These are phyloP conservation scores for Pseudomonodictys pantanalensis DNA, from an alignment of 495 filamentous ascomycete genomes.

Conservation along the genomic window DNA sequence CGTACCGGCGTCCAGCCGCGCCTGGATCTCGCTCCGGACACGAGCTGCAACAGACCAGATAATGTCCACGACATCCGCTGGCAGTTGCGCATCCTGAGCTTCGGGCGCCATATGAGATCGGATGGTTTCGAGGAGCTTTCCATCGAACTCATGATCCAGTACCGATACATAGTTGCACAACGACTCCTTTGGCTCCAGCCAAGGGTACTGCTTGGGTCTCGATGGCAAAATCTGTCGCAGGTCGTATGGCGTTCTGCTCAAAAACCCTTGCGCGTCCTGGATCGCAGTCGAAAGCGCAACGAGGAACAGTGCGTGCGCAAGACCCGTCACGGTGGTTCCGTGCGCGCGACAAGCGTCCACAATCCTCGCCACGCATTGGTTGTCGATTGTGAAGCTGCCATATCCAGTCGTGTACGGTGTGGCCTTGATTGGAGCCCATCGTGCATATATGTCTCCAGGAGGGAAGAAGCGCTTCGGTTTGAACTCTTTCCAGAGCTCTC, in stretches of 20 bases:
- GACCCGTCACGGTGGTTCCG: constrained; percentile 15
- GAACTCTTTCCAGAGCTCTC: constrained; percentile 6
- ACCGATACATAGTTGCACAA: constrained; percentile 25
- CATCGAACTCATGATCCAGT: constrained; percentile 16
- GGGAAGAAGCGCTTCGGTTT: constrained; percentile 11
- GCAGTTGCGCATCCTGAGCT: constrained; percentile 1
- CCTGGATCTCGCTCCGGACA: constrained; percentile 13
- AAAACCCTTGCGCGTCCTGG: background rate
- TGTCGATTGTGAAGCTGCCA: constrained; percentile 9
- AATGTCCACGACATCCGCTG: constrained; percentile 1
- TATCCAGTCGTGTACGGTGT: constrained; percentile 16
- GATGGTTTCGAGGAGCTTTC: constrained; percentile 8
- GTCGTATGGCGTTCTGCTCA: constrained; percentile 24
- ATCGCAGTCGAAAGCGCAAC: constrained; percentile 12
- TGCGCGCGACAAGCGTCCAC: constrained; percentile 13
- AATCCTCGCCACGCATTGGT: background rate
- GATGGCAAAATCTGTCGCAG: constrained; percentile 15
- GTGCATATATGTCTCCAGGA: background rate
- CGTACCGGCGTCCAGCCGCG: constrained; percentile 7
- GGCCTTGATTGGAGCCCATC: constrained; percentile 20
- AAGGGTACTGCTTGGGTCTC: constrained; percentile 8
- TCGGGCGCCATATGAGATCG: background rate
- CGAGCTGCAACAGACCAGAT: constrained; percentile 12
- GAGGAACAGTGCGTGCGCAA: constrained; percentile 5
- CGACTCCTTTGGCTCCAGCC: constrained; percentile 10